Evolutionary conservation across 352 stramenopile genomes (phyloP).

Genomic region (Phytophthora melonis): DNA sequence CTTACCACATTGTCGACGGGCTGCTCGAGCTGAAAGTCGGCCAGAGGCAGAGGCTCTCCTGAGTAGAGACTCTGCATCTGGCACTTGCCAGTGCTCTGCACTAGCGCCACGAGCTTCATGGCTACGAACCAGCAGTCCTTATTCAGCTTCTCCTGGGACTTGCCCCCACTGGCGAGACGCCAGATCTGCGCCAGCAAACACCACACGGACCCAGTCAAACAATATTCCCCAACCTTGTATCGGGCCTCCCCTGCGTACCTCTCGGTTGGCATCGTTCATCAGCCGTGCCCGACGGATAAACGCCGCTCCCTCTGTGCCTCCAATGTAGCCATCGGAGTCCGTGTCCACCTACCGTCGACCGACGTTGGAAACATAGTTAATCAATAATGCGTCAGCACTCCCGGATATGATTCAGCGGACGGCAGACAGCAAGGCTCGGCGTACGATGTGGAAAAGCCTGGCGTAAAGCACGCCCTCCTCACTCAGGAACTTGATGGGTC

Average conservation of each 20-base stretch:
- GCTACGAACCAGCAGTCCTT: constrained; percentile 92
- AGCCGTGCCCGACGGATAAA: constrained; percentile 85
- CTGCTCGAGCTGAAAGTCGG: constrained; percentile 85
- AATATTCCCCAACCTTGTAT: background rate
- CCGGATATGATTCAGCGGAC: background rate
- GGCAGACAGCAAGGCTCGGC: background rate
- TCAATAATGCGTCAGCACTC: background rate
- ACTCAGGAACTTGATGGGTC: constrained; percentile 86
- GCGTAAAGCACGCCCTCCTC: constrained; percentile 86
- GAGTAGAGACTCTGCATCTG: constrained; percentile 88
- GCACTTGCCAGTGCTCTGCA: constrained; percentile 85
- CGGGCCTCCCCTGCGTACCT: constrained; percentile 45
- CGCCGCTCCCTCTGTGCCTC: constrained; percentile 74
- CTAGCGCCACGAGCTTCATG: constrained; percentile 91
- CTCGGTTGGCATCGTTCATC: constrained; percentile 87
- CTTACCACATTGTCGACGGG: constrained; percentile 82
- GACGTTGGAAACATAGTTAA: background rate
- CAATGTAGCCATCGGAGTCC: constrained; percentile 80
- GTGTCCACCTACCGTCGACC: constrained; percentile 67
- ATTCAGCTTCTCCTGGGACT: constrained; percentile 87
- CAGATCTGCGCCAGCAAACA: constrained; percentile 66
- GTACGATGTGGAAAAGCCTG: constrained; percentile 86
- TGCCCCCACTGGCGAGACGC: constrained; percentile 88
- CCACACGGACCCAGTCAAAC: constrained; percentile 1
- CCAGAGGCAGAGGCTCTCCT: constrained; percentile 68